Evolutionary conservation across 2,329 filamentous ascomycete genomes (phyloP).

Genomic region (Colletotrichum sp.): DNA sequence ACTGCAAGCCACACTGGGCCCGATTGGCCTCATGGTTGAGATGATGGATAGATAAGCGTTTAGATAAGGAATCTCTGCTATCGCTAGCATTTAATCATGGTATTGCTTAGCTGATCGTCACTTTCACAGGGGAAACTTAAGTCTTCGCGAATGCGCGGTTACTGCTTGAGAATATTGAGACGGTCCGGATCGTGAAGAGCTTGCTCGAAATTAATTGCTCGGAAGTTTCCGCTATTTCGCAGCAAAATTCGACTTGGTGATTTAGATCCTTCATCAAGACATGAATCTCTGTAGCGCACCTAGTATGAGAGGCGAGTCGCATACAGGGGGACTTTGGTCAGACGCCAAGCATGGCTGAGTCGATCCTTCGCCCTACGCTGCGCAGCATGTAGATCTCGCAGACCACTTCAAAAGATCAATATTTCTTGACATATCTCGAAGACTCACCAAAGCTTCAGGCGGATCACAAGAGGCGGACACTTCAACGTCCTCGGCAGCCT

Average conservation of each 20-base stretch:
- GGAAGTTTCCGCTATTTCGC: too few species aligned
- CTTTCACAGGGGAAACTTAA: not conserved
- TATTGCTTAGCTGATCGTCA: not conserved
- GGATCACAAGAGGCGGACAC: fast-evolving
- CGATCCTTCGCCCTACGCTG: not conserved
- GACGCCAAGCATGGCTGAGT: not conserved
- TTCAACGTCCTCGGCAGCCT: not conserved
- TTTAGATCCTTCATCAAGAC: too few species aligned
- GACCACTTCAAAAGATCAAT: not conserved
- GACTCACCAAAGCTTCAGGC: not conserved
- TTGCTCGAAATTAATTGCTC: too few species aligned
- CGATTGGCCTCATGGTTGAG: not conserved
- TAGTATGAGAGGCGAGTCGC: too few species aligned
- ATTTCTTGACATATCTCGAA: not conserved
- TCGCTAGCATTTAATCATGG: too few species aligned
- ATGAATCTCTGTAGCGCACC: too few species aligned
- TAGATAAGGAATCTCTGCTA: not conserved
- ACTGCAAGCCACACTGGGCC: not conserved
- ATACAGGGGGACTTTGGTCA: not conserved
- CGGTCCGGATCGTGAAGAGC: too few species aligned
- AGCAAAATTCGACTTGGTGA: too few species aligned
- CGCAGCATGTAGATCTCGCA: not conserved
- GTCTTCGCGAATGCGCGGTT: not conserved
- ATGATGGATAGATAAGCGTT: not conserved
- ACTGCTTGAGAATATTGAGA: too few species aligned